Evolutionary conservation across 1,284 basidiomycete genomes (phyloP).

Genomic region (Cerioporus squamosus): DNA sequence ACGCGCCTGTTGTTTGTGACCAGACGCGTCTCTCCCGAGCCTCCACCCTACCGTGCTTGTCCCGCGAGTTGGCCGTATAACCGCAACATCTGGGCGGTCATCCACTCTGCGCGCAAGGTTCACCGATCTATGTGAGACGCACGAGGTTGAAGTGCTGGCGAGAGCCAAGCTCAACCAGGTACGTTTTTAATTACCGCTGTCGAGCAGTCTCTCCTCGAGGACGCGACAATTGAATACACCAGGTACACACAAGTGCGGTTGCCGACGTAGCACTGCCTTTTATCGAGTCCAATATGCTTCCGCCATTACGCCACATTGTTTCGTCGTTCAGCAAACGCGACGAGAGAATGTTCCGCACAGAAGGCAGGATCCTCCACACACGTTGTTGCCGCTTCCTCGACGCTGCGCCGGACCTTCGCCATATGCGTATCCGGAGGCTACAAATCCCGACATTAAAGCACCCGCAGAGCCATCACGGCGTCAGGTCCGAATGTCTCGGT

Average conservation of each 20-base stretch:
- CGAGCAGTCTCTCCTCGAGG: not conserved
- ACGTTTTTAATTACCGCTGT: not conserved
- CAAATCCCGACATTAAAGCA: constrained; percentile 5
- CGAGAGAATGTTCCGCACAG: no score
- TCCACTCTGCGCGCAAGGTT: no score
- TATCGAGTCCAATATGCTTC: not conserved
- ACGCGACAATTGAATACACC: not conserved
- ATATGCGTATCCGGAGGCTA: not conserved
- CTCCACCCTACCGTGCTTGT: no score
- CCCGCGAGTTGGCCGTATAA: no score
- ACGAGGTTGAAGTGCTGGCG: no score
- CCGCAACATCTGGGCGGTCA: no score
- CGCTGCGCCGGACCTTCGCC: constrained; percentile 17
- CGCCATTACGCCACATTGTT: not conserved
- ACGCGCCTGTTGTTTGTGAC: constrained; percentile 19
- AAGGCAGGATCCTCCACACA: no score
- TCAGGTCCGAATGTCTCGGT: constrained; percentile 37
- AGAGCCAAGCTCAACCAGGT: not conserved
- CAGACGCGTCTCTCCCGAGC: not conserved
- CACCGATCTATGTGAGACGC: no score
- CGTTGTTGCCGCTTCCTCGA: not conserved
- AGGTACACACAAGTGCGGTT: no score
- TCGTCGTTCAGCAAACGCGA: not conserved
- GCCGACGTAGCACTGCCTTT: no score
- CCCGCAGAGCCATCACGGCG: constrained; percentile 30